phyloP scores from a whole-genome alignment of 192 early-diverging fungal genomes.

The Umbelopsis ramanniana region DNA sequence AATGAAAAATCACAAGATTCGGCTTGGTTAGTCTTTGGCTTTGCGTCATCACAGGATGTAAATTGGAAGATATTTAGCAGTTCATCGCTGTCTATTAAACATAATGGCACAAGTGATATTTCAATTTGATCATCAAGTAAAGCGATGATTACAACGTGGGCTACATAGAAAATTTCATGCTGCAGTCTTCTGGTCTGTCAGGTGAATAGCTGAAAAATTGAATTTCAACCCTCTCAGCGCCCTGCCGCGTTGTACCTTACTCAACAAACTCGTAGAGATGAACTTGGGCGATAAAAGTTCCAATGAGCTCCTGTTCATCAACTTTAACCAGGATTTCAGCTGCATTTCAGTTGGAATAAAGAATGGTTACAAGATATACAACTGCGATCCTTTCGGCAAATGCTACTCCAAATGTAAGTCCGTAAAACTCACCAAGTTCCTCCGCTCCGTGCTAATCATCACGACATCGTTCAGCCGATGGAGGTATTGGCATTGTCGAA shows the following conservation, averaged over 20 bases:
- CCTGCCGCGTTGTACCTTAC: conserved; percentile 3
- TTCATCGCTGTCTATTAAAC: no score
- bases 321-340: conserved; percentile 87
- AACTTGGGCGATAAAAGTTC: conserved; percentile 64
- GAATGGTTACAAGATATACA: conserved; percentile 94
- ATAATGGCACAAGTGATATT: no score
- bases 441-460: conserved; percentile 4
- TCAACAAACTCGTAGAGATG: conserved; percentile 48
- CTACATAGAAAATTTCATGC: no score
- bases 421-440: conserved; percentile 7
- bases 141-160: no score
- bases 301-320: conserved; percentile 77
- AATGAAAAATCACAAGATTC: no score
- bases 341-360: conserved; percentile 90
- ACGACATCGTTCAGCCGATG: conserved; percentile 59
- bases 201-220: conserved; percentile 17
- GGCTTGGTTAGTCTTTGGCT: no score
- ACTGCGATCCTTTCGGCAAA: conserved; percentile 96
- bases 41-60: no score
- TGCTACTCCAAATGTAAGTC: conserved; percentile 82
- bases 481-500: conserved; percentile 93
- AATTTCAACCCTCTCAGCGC: conserved; percentile 15
- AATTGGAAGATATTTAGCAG: no score
- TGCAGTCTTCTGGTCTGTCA: conserved; percentile 9
- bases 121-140: no score